Conservation (phyloP, 805 yeast genomes). For the Candida krabiensis region DNA sequence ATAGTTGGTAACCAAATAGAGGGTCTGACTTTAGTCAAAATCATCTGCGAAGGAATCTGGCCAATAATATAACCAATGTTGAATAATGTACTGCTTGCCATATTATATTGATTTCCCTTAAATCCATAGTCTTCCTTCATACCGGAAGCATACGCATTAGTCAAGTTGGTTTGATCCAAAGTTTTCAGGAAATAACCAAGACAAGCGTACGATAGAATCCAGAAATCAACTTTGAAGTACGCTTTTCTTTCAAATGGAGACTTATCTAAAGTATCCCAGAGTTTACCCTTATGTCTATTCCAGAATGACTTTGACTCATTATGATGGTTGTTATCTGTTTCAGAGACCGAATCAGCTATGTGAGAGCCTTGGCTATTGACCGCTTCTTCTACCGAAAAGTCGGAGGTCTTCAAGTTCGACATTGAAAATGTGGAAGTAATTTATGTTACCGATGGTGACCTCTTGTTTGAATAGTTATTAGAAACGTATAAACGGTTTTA, state of each 20-base stretch:
- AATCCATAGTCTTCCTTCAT: conserved; percentile 47
- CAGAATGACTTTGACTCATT: conserved; percentile 7
- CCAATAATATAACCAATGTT: conserved; percentile 52
- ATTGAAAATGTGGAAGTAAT: too few species aligned
- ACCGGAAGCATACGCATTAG: conserved; percentile 60
- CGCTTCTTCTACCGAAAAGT: too few species aligned
- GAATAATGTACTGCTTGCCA: conserved; percentile 6
- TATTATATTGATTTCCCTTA: conserved; percentile 8
- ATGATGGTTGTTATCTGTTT: too few species aligned
- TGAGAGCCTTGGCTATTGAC: too few species aligned
- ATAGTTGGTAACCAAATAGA: conserved; percentile 16
- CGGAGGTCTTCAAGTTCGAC: too few species aligned
- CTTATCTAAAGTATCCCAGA: conserved; percentile 20
- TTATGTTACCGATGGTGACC: too few species aligned
- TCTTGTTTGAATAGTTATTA: too few species aligned
- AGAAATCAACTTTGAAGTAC: conserved; percentile 31
- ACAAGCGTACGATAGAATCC: conserved; percentile 40
- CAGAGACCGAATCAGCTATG: too few species aligned
- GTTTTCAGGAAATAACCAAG: conserved; percentile 50
- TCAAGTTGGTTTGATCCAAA: conserved; percentile 50
- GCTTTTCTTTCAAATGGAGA: conserved; percentile 47
- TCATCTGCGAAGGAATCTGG: conserved; percentile 55
- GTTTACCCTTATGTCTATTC: conserved; percentile 15
- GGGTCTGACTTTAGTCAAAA: conserved; percentile 9
- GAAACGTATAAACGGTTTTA: too few species aligned